Evolutionary conservation across 495 filamentous ascomycete genomes (phyloP).

Genomic region (Annulohypoxylon bovei): DNA sequence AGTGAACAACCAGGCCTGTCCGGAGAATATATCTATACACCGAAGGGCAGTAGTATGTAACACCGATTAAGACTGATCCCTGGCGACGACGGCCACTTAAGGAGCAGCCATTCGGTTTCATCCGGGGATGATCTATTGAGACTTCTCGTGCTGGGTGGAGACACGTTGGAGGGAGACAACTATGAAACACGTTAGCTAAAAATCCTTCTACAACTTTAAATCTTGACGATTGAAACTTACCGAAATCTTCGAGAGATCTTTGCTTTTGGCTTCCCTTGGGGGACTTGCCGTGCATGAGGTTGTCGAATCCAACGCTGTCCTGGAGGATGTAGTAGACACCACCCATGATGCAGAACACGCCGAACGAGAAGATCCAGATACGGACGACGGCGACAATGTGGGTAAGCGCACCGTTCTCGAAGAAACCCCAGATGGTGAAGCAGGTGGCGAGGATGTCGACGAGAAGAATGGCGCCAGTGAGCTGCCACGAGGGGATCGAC

Average conservation of each 20-base stretch:
- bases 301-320: constrained; percentile 80
- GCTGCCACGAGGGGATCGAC: constrained; percentile 82
- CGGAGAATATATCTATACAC: constrained; percentile 45
- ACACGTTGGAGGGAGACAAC: constrained; percentile 87
- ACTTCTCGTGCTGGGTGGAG: constrained; percentile 84
- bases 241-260: constrained; percentile 83
- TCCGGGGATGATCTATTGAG: constrained; percentile 59
- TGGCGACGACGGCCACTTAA: constrained; percentile 20
- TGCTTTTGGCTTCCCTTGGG: constrained; percentile 78
- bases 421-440: constrained; percentile 86
- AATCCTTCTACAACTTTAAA: constrained; percentile 38
- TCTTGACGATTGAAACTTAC: constrained; percentile 60
- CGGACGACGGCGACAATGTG: constrained; percentile 82
- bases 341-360: constrained; percentile 77
- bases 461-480: constrained; percentile 75
- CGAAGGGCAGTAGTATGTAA: constrained; percentile 47
- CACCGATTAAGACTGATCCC: constrained; percentile 39
- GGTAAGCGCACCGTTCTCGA: constrained; percentile 67
- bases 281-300: constrained; percentile 90
- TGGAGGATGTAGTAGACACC: constrained; percentile 80
- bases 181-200: constrained; percentile 51
- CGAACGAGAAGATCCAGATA: constrained; percentile 90
- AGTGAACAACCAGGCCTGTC: constrained; percentile 47
- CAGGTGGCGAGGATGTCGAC: constrained; percentile 86
- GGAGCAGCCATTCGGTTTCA: constrained; percentile 23